Conservation (phyloP, 2,329 filamentous ascomycete genomes). For the Xylaria arbuscula region DNA sequence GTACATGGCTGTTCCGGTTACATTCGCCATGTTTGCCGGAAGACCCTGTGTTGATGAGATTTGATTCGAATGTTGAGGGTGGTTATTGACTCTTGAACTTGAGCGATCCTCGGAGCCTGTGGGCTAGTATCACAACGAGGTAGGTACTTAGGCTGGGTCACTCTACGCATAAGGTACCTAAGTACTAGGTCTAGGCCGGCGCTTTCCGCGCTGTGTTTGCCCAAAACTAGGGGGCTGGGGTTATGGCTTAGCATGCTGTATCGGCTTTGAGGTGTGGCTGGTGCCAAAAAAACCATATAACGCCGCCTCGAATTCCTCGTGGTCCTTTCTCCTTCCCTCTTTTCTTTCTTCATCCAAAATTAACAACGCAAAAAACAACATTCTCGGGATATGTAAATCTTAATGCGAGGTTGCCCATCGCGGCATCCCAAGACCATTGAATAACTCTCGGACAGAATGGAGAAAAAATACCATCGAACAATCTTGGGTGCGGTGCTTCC, state of each 20-base stretch:
- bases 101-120: conserved; percentile 21
- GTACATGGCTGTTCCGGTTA: conserved; percentile 50
- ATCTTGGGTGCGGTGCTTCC: conserved; percentile 70
- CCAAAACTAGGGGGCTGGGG: neutral
- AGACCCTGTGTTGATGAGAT: neutral
- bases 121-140: neutral
- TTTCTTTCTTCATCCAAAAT: conserved; percentile 51
- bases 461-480: conserved; percentile 64
- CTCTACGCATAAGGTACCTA: neutral
- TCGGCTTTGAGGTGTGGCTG: conserved; percentile 28
- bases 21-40: conserved; percentile 45
- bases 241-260: conserved; percentile 13
- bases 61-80: conserved; percentile 1
- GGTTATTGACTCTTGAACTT: conserved; percentile 14
- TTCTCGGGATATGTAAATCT: conserved; percentile 57
- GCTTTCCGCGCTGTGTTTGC: neutral
- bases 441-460: conserved; percentile 61
- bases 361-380: conserved; percentile 62
- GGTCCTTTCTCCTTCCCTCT: conserved; percentile 45
- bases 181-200: neutral
- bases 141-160: neutral
- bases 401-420: conserved; percentile 60
- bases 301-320: conserved; percentile 26
- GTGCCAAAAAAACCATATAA: conserved; percentile 31
- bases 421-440: conserved; percentile 62